Base-by-base conservation (phyloP, 768 basidiomycete genomes). In the Mycena vitilis region DNA sequence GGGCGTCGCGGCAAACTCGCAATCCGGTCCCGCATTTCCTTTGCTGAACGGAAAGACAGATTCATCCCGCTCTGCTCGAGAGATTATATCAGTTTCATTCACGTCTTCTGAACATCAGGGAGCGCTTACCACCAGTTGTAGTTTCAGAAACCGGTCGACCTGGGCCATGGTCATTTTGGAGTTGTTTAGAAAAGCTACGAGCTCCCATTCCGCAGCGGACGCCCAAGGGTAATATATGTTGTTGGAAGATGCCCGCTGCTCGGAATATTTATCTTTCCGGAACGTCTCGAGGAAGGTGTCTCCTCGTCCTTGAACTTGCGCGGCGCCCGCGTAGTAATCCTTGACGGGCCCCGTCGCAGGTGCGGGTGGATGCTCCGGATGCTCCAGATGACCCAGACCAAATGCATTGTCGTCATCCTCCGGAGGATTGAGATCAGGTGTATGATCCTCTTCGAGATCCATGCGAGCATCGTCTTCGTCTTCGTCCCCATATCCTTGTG, bases 221-320 rank as follows among this genome's bases (percentile, higher is more conserved):
- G 62, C 62, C 18, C 55, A 64, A 2, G 63, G 63, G 10, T 47
- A 48, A 36, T 64, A 57, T 1, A 49, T 4, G 11, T 65, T 57
- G 4, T 16, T 30, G 30, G 10, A 6, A 9, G 16, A 6, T 53
- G 30, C 22, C 34, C 18, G 30, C 6, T 36, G 13, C 15, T 34
- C n/a, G 20, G 40, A n/a, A 30, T 30, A 30, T 25, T 25, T 4
- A 22, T 65, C 47, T 30, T 48, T 6, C 3, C 23, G n/a, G 47
- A 65, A 65, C 3, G 3, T 23, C 0, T 38, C 47, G 34, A 65
- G 38, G 25, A 65, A 65, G 7, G 62, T 49, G 9, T 45, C 44
- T 6, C 44, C 44, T 15, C 44, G 44, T 2, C 13, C 44, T 13
- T 16, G 18, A 6, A 18, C 18, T 18, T 45, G 1, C 3, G 44